phyloP scores from a whole-genome alignment of 2,329 filamentous ascomycete genomes.

The Huntiella moniliformis region DNA sequence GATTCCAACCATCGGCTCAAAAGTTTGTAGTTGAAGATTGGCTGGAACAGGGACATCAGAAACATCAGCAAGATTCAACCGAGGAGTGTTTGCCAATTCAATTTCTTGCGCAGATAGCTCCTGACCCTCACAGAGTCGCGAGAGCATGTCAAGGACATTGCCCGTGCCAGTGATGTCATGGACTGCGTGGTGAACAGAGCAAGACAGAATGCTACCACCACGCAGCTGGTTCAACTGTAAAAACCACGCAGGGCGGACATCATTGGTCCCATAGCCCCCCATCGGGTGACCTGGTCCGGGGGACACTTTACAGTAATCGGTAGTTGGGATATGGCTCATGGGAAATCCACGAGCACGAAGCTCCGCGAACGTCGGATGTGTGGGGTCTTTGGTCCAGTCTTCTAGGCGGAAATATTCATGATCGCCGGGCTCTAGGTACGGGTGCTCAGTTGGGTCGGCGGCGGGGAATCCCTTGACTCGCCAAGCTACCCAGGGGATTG shows the following conservation, averaged over 20 bases:
- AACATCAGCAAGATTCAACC: not conserved
- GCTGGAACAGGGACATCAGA: not conserved
- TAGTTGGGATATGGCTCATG: not conserved
- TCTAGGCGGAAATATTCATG: not conserved
- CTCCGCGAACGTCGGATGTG: not conserved
- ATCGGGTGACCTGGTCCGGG: not conserved
- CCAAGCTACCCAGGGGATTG: too few species aligned
- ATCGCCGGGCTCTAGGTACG: too few species aligned
- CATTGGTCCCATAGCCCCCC: not conserved
- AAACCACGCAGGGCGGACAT: not conserved
- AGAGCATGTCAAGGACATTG: not conserved
- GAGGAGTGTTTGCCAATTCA: not conserved
- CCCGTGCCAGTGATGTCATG: slow-evolving; percentile 2
- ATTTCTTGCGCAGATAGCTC: not conserved
- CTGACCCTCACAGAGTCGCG: not conserved
- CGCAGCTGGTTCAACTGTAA: not conserved
- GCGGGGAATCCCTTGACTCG: too few species aligned
- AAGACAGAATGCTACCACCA: slow-evolving; percentile 1
- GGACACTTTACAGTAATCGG: not conserved
- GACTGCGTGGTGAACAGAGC: not conserved
- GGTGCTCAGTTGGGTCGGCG: too few species aligned
- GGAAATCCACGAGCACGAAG: not conserved
- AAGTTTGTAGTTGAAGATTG: not conserved
- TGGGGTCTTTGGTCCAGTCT: slow-evolving; percentile 3
- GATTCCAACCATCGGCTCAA: not conserved